Evolutionary conservation across 2,329 filamentous ascomycete species (phyloP), one percentile per base, ranked within the genome.

Genomic region (Ceratocystis eucalypticola): DNA sequence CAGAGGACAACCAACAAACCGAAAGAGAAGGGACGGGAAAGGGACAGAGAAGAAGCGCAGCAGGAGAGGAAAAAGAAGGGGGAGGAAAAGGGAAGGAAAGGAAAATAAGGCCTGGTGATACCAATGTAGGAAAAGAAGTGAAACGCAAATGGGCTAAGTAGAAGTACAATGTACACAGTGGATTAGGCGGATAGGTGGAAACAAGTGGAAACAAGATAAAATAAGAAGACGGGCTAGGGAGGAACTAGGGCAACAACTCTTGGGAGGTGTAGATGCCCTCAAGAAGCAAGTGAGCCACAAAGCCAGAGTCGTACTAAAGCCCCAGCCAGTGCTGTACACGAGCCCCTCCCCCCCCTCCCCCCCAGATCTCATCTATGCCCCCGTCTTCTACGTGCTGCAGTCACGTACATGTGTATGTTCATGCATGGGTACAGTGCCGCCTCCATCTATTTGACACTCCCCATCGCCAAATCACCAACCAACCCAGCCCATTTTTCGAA

Each of bases 101-200:
- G 50, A 64, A 50, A 62, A 65, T 61, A 63, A 68, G 66, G 59
- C 62, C 62, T 61, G 66, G 55, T 65, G 64, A 65, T 65, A 61
- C 45, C 45, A 45, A 65, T 37, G 41, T 25, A 48, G 44, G 8
- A 30, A 48, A 48, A 30, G 17, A 30, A 48, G 55, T 59, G 55
- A 59, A 59, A 59, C 55, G 55, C 8, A 59, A 37, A 53, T 53
- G 48, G 20, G 22, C 48, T 25, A 53, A 37, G 22, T 25, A 53
- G 48, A 53, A n/a, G 17, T 8, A 25, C 41, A 48, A 64, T 55
- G 62, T 37, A 50, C 25, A 30, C 55, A 59, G 25, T 37, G 55
- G 25, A 59, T 30, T 28, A 30, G 55, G 25, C 22, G 55, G 25
- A 59, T n/a, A n/a, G 55, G 55, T 59, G 55, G 30, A 33, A 59